These are phyloP conservation scores for Chytriomyces hyalinus DNA, from an alignment of 192 early-diverging fungal genomes.

Conservation along the genomic window DNA sequence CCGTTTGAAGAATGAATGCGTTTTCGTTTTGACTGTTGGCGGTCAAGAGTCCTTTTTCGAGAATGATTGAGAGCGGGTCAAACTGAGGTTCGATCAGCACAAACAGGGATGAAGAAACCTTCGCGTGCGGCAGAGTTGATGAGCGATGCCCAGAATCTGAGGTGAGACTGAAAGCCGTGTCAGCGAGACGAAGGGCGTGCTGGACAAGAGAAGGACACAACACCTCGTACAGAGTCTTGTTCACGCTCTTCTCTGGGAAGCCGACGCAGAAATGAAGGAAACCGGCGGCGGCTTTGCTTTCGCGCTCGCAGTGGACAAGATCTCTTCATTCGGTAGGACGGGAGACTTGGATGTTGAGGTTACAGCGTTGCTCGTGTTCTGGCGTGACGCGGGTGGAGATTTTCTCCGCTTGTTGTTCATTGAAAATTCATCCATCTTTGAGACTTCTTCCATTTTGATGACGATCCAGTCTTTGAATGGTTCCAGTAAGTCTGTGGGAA, in stretches of 20 bases:
- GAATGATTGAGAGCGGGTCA: not conserved
- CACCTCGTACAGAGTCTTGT: conserved; percentile 4
- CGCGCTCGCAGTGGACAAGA: no score
- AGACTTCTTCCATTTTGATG: conserved; percentile 12
- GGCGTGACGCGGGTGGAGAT: not conserved
- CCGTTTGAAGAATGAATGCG: not conserved
- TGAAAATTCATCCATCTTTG: conserved; percentile 7
- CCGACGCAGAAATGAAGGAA: no score
- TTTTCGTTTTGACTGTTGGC: not conserved
- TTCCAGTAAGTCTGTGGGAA: conserved; percentile 8
- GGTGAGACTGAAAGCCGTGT: not conserved
- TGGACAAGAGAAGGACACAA: no score
- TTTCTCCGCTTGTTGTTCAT: conserved; percentile 7
- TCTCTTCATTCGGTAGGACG: no score
- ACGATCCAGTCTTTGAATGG: conserved; percentile 14
- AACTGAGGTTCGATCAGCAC: not conserved
- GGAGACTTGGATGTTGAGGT: no score
- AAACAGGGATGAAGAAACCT: not conserved
- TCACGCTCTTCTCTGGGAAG: not conserved
- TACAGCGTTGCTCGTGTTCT: no score
- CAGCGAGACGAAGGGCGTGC: not conserved
- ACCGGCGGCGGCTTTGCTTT: no score
- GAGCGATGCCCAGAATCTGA: conserved; percentile 1
- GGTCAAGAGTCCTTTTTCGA: not conserved
- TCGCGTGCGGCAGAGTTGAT: not conserved